Conservation (phyloP, 2,329 filamentous ascomycete genomes). For the Aspergillus sp. region DNA sequence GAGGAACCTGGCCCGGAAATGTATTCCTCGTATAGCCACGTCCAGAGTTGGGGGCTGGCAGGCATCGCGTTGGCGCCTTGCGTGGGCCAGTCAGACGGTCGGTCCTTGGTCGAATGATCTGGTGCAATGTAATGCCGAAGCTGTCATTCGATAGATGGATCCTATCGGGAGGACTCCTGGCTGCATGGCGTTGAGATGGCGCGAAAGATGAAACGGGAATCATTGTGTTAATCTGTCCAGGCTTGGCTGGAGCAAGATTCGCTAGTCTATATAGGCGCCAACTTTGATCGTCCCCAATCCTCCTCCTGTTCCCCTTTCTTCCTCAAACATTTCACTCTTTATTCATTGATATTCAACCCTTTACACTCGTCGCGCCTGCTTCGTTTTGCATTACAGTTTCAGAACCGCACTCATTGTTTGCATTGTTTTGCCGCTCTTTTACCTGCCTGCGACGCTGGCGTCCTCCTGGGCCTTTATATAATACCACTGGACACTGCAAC, state of each 20-base stretch:
- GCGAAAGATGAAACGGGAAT: slow-evolving; percentile 11
- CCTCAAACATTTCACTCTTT: slow-evolving; percentile 6
- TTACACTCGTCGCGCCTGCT: background rate
- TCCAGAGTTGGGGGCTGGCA: background rate
- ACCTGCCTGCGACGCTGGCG: background rate
- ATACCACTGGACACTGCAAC: background rate
- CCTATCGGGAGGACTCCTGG: slow-evolving; percentile 8
- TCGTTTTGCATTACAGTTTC: background rate
- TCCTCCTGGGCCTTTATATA: background rate
- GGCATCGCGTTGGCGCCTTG: background rate
- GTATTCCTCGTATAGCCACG: background rate
- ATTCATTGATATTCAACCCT: background rate
- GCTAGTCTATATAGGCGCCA: background rate
- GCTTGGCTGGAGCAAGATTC: background rate
- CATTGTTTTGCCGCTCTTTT: background rate
- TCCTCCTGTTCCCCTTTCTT: background rate
- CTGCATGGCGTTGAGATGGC: slow-evolving; percentile 6
- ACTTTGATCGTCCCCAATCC: background rate
- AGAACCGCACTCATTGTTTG: background rate
- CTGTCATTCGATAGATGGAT: background rate
- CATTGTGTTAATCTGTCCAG: background rate
- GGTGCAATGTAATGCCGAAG: background rate
- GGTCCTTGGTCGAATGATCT: background rate
- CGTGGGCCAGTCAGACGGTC: background rate
- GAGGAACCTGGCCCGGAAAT: background rate